Evolutionary conservation across 306 rosid genomes (phyloP).

Genomic region (Malus fusca): DNA sequence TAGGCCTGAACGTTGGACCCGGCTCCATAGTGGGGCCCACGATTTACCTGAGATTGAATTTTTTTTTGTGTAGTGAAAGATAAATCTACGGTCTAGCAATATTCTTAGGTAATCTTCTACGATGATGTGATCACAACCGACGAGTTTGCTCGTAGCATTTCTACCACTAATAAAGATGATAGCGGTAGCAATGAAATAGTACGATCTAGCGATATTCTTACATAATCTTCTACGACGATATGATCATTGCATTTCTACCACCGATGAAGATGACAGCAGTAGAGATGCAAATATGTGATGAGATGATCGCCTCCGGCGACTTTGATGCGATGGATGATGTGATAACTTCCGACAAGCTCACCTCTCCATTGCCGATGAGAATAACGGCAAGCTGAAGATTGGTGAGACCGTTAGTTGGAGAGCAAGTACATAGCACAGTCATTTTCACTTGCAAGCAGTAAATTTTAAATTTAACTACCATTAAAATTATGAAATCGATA

Average conservation of each 20-base stretch:
- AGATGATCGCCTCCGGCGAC: not conserved
- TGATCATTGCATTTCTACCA: not conserved
- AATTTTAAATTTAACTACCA: no score
- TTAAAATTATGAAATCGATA: no score
- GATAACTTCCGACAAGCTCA: not conserved
- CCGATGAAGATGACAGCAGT: fast-evolving
- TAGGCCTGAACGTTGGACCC: conserved; percentile 2
- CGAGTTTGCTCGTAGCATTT: no score
- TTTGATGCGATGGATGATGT: not conserved
- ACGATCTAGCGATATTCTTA: fast-evolving
- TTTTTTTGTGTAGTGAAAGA: no score
- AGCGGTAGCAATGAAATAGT: no score
- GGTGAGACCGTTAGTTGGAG: not conserved
- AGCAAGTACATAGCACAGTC: fast-evolving
- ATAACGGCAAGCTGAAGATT: not conserved
- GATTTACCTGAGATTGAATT: not conserved
- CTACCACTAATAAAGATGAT: no score
- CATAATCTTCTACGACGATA: no score
- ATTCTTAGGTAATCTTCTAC: no score
- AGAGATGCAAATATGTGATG: not conserved
- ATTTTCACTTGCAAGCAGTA: no score
- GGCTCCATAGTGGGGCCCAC: not conserved
- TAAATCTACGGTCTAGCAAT: no score
- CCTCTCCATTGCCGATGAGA: not conserved
- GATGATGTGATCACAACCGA: no score